Conservation (phyloP, 257 asterid species). For the Scutellaria minor region DNA sequence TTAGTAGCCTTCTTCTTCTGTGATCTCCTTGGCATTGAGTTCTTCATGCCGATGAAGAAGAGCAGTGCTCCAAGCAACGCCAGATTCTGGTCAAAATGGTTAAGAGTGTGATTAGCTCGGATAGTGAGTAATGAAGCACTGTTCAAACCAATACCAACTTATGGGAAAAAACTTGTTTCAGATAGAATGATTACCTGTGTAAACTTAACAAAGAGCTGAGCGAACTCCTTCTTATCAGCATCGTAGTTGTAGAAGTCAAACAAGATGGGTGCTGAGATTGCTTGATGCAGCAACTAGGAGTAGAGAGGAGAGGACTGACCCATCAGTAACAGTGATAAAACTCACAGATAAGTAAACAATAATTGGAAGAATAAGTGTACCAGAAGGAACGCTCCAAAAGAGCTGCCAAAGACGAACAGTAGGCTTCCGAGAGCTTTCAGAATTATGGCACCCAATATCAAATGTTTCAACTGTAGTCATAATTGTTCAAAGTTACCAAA, state of each 20-base stretch:
- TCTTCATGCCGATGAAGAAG: slow-evolving; percentile 91
- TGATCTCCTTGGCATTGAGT: slow-evolving; percentile 77
- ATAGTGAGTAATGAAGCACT: slow-evolving; percentile 3
- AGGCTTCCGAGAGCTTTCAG: slow-evolving; percentile 86
- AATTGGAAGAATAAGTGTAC: slow-evolving; percentile 41
- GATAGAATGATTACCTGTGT: slow-evolving; percentile 61
- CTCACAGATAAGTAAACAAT: neutral
- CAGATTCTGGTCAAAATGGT: slow-evolving; percentile 56
- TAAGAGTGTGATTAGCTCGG: neutral
- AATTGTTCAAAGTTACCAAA: slow-evolving; percentile 28
- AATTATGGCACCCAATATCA: slow-evolving; percentile 71
- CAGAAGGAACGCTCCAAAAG: slow-evolving; percentile 83
- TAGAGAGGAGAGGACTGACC: slow-evolving; percentile 1
- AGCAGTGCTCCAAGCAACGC: slow-evolving; percentile 83
- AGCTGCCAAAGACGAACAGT: slow-evolving; percentile 79
- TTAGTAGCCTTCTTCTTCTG: slow-evolving; percentile 76
- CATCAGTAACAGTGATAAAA: slow-evolving; percentile 18
- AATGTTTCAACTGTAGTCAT: slow-evolving; percentile 64
- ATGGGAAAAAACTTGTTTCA: neutral
- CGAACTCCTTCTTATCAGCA: slow-evolving; percentile 72
- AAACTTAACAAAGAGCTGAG: slow-evolving; percentile 72
- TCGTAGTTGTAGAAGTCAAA: slow-evolving; percentile 97
- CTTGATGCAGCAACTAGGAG: slow-evolving; percentile 77
- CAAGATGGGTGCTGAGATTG: slow-evolving; percentile 67
- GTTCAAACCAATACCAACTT: neutral